Evolutionary conservation across 2,329 filamentous ascomycete genomes (phyloP), one percentile per base, ranked within the genome.

Genomic region (Fusarium sp.): DNA sequence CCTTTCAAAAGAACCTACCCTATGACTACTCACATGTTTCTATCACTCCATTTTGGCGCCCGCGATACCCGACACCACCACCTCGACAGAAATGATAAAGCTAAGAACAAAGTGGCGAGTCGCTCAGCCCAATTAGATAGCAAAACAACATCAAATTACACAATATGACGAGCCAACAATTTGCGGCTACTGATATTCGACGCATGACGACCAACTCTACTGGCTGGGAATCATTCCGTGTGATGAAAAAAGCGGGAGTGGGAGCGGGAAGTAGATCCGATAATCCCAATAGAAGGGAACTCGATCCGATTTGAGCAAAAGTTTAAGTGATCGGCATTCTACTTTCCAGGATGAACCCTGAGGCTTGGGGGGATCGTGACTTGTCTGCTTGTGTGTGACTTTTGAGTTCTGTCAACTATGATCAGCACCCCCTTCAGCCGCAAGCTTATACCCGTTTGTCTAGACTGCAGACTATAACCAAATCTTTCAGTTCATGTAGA

Each of bases 261-360:
- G 43, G 61, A 65, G 65, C 65, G 56, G 65, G 65, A 69, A 39
- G 22, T 40, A 69, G 65, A 61, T 68, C 27, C 51, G 46, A 68
- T 41, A 53, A 53, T 41, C 51, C 20, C 32, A 62, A 54, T 27
- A 35, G 44, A 37, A 13, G 17, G 32, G 51, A 44, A 53, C 52
- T 33, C 56, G 46, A 39, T 46, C 65, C 65, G 50, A 68, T 68
- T 65, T 68, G 65, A 46, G 46, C 40, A 19, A 52, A 43, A 46
- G 37, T 30, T 46, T 49, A 39, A 48, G 23, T 40, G 47, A 41
- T 47, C 47, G 41, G 17, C 46, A 49, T 45, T 32, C 33, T 33
- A 13, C 13, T 15, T 33, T 33, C 30, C 13, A 15, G 9, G 17
- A 30, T 14, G 30, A 15, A 32, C 20, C n/a, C 17, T 23, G 7